phyloP scores from a whole-genome alignment of 2,329 filamentous ascomycete species.

The Hansfordia pulvinata region DNA sequence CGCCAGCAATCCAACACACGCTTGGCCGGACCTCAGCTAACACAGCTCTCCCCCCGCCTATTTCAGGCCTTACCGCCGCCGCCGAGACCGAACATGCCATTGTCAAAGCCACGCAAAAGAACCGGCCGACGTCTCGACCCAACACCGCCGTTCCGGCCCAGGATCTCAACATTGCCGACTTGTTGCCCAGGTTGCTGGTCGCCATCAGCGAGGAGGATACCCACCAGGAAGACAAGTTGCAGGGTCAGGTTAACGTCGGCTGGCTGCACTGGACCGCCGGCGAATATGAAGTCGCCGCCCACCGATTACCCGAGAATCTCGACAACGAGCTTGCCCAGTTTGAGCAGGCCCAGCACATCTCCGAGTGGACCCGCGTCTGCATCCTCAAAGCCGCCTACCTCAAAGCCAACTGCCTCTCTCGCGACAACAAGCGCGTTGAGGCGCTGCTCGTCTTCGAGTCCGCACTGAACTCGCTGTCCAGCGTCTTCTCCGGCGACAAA shows the following conservation, averaged over 20 bases:
- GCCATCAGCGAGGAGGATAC: slow-evolving; percentile 44
- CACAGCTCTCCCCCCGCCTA: slow-evolving; percentile 9
- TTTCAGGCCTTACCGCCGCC: slow-evolving; percentile 53
- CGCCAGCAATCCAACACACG: slow-evolving; percentile 4
- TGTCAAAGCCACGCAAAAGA: slow-evolving; percentile 36
- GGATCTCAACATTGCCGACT: slow-evolving; percentile 29
- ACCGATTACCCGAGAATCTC: slow-evolving; percentile 50
- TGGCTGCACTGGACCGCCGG: slow-evolving; percentile 73
- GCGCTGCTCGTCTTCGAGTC: slow-evolving; percentile 55
- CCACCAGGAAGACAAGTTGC: slow-evolving; percentile 48
- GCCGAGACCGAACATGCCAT: slow-evolving; percentile 58
- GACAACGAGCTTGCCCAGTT: slow-evolving; percentile 38
- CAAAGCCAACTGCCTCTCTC: slow-evolving; percentile 49
- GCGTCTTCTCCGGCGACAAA: slow-evolving; percentile 33
- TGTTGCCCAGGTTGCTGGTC: slow-evolving; percentile 35
- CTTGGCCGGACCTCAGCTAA: slow-evolving; percentile 5
- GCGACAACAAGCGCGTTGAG: slow-evolving; percentile 33
- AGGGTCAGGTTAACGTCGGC: slow-evolving; percentile 70
- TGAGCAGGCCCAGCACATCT: slow-evolving; percentile 36
- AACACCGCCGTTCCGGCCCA: slow-evolving; percentile 25
- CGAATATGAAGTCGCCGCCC: slow-evolving; percentile 49
- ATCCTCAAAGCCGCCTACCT: slow-evolving; percentile 68
- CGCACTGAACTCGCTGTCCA: slow-evolving; percentile 48
- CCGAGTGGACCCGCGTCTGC: slow-evolving; percentile 73
- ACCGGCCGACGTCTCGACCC: slow-evolving; percentile 20